Evolutionary conservation across 805 yeast species (phyloP), one percentile per base, ranked within the genome.

Genomic region (Danielia reshetovae): DNA sequence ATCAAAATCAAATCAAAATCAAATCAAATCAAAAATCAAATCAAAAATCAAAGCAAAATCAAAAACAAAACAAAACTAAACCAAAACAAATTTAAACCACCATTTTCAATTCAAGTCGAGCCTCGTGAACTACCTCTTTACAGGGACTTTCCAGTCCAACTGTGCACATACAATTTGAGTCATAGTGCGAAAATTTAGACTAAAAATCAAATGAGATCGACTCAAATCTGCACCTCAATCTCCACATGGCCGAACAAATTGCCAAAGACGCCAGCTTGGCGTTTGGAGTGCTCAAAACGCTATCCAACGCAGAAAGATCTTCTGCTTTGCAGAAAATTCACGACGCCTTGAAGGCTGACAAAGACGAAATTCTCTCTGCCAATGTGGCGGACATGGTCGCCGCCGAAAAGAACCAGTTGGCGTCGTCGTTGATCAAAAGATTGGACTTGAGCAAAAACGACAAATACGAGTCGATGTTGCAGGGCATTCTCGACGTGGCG

Each of bases 401-500:
- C 19, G 96, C 96, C 1, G 62, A 60, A 24, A 57, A 65, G n/a
- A 69, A 75, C 29, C 73, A 77, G 5, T 62, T 90, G 21, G 70
- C 93, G 0, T 60, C 79, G 0, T 75, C 97, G 1, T 65, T 93
- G 48, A 67, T 89, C 34, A 89, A 86, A 54, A 72, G 99, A 48
- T 69, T 93, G 11, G 97, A 94, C 56, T 68, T 93, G 25, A 74
- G 85, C 30, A 77, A 74, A 43, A 79, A 81, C 35, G 96, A 84
- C 39, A 93, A 94, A 59, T 93, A 77, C 53, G 97, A 89, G 43
- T 68, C 85, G 18, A 93, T 93, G 99, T 74, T 90, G 34, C 93
- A 88, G 55, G 99, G 99, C 17, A 80, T 93, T 11, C 66, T 83
- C 30, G 98, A 93, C 49, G 98, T 93, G 13, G 93, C 96, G 2